Evolutionary conservation across 2,329 filamentous ascomycete species (phyloP), one percentile per base, ranked within the genome.

Genomic region (Hypoxylon sp.): DNA sequence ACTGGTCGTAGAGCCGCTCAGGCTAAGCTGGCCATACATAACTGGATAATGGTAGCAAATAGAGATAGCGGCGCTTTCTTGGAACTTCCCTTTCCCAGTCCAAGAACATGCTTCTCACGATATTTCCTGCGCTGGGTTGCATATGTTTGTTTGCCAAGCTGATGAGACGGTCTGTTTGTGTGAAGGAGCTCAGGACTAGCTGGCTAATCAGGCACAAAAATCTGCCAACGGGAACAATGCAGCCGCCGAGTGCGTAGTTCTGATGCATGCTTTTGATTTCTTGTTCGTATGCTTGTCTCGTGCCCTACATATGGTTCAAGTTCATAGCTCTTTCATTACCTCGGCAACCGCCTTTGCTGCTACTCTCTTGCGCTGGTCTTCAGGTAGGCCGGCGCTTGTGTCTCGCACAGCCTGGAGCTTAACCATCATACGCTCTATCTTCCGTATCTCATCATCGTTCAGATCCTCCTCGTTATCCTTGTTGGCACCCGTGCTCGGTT

Each of bases 371-470:
- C 88, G 83, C 79, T 91, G 88, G 27, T 87, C 86, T 74, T 89
- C 86, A 1, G 88, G 83, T 77, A 92, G 76, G 7, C 86, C 88
- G 11, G 86, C 85, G 31, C 85, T 88, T 70, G 88, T 84, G 60
- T 91, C 89, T 75, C 84, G 80, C 7, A 88, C 88, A 1, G 88
- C 88, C 78, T 89, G 87, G 67, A 92, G 80, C 77, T 87, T 90
- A 55, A 83, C 80, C 87, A 92, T 90, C 85, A 91, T 87, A 57
- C 81, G 80, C 73, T 91, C 88, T 31, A 92, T 76, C 76, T 88
- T 87, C 73, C 85, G 83, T 14, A 91, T 83, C 35, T 89, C 86
- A 3, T 86, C 82, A 0, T 85, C 83, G 14, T 79, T 80, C 2
- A 84, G 60, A 3, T 83, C 79, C 17, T 81, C 81, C 6, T 81